Evolutionary conservation across 1,284 basidiomycete genomes (phyloP), one percentile per base, ranked within the genome.

Genomic region (Cryptococcus sp.): DNA sequence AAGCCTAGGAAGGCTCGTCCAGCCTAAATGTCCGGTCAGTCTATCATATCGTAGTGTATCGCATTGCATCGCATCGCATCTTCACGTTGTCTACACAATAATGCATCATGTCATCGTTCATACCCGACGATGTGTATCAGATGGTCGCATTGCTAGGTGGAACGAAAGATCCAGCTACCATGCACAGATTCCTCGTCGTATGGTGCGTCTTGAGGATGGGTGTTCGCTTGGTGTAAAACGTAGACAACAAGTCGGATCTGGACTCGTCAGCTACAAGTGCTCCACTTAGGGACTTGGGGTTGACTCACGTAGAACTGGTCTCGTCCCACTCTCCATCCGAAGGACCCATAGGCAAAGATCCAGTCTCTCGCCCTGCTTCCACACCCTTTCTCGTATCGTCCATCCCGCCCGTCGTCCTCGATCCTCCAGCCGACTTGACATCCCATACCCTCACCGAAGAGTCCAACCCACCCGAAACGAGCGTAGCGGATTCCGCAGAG

Each of bases 391-490:
- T 44, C 6, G 34, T 37, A 22, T 50, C 53, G 16, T 38, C 48
- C 32, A 34, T 43, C 9, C 47, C 41, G 31, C 43, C 56, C 11
- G 45, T 48, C 0, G 63, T 51, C 12, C 56, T 59, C 19, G 76
- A 68, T 0, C 87, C 87, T 14, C 90, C 91, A 1, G 87, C 75
- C 32, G 80, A 75, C 66, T 88, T 87, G 24, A 97, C 86, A 70
- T 99, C 95, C 95, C 95, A 99, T 53, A 90, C 92, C 22, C 91
- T 79, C 11, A 97, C 92, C 1, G 91, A 95, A 79, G 88, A 91
- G 69, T 99, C 95, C 21, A 89, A 83, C 24, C 85, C 80, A 4
- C 91, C 90, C 48, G 87, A 90, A 2, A 97, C 86, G 25, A 99
- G 81, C 50, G 97, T 72, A 1, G 83, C 84, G 0, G 91, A 92